These are phyloP conservation scores for Drosera spatulata DNA, from an alignment of 179 eudicot species.

Conservation along the genomic window DNA sequence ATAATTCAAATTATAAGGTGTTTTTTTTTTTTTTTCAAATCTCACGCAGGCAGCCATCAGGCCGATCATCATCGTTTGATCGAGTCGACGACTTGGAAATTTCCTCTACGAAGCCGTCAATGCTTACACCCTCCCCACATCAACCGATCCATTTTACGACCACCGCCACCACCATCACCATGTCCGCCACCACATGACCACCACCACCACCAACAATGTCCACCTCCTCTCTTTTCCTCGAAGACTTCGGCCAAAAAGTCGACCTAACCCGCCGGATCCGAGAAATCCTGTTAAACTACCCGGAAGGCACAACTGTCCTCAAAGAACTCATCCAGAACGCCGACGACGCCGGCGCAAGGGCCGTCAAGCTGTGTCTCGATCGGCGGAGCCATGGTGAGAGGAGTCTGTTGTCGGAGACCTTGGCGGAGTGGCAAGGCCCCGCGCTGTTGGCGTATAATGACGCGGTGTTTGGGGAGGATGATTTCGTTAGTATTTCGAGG, in stretches of 20 bases:
- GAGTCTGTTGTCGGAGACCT: conserved; percentile 40
- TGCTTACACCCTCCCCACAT: too few species aligned
- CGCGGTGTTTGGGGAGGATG: conserved; percentile 82
- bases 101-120: too few species aligned
- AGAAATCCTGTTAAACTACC: conserved; percentile 74
- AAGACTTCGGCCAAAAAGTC: conserved; percentile 96
- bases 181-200: not conserved
- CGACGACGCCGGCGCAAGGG: conserved; percentile 94
- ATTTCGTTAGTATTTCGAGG: conserved; percentile 86
- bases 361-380: conserved; percentile 72
- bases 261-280: conserved; percentile 89
- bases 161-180: not conserved
- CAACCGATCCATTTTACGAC: too few species aligned
- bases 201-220: not conserved
- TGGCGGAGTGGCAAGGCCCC: conserved; percentile 92
- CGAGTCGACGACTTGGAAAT: too few species aligned
- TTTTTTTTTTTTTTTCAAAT: too few species aligned
- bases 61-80: too few species aligned
- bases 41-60: too few species aligned
- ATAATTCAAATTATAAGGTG: too few species aligned
- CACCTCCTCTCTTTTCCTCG: conserved; percentile 29
- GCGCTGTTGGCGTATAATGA: conserved; percentile 76
- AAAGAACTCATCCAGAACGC: conserved; percentile 93
- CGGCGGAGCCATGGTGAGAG: conserved; percentile 47
- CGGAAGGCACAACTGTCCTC: conserved; percentile 88